Conservation (phyloP, 768 basidiomycete species). For the Dendrothele bispora region DNA sequence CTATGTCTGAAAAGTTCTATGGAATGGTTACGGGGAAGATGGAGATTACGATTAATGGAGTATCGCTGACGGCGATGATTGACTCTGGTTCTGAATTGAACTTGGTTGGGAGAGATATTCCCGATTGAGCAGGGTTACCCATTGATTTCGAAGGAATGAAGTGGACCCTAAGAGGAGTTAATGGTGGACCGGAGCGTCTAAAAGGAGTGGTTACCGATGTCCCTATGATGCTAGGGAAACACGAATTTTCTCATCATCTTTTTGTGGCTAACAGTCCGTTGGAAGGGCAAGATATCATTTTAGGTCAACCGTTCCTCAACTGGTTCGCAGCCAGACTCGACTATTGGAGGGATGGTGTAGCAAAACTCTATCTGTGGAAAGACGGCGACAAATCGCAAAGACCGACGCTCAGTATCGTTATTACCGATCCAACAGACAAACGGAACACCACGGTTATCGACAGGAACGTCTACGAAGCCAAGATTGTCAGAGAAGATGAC, state of each 20-base stretch:
- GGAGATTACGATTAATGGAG: background rate
- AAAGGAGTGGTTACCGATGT: conserved; percentile 18
- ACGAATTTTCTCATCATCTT: conserved; percentile 25
- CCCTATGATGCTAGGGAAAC: conserved; percentile 12
- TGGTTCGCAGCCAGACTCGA: conserved; percentile 8
- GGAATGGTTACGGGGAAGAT: background rate
- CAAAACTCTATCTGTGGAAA: conserved; percentile 1
- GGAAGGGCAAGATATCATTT: conserved; percentile 12
- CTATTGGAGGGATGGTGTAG: background rate
- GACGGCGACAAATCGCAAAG: background rate
- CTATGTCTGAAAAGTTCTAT: background rate
- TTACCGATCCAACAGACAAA: background rate
- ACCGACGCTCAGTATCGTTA: background rate
- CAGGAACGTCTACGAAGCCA: too few species aligned
- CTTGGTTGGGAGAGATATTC: background rate
- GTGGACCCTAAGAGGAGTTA: conserved; percentile 26
- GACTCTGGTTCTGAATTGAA: conserved; percentile 7
- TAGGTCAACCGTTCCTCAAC: conserved; percentile 17
- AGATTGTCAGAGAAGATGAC: too few species aligned
- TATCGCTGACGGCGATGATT: background rate
- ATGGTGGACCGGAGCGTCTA: conserved; percentile 13
- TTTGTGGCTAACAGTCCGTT: conserved; percentile 14
- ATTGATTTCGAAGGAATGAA: conserved; percentile 50
- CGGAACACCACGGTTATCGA: background rate
- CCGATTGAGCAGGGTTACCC: conserved; percentile 20